A percentile compares a stretch with the other conserved stretches of the same genome.
Conservation (phyloP, 2,329 filamentous ascomycete genomes). For the Monilinia vaccinii-corymbosi region DNA sequence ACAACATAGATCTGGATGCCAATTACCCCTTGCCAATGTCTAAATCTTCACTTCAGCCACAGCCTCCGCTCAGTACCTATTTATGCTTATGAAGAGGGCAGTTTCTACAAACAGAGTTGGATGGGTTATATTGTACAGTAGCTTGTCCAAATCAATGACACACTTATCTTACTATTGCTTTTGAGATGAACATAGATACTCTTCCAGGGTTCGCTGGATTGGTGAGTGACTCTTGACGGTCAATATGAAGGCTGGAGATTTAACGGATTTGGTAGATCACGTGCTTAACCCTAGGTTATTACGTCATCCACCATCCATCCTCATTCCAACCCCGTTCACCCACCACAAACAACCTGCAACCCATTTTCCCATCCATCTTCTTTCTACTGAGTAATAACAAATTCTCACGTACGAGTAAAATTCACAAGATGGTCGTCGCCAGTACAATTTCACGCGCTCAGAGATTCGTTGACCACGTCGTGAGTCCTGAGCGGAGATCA, state of each 20-base stretch:
- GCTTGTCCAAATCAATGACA: neutral
- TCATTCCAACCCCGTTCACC: too few species aligned
- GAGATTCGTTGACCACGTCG: conserved; percentile 37
- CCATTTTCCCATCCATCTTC: too few species aligned
- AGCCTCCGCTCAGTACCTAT: neutral
- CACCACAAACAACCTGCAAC: too few species aligned
- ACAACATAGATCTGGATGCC: neutral
- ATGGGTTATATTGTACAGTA: neutral
- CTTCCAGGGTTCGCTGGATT: too few species aligned
- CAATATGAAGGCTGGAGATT: too few species aligned
- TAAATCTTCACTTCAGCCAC: neutral
- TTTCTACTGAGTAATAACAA: too few species aligned
- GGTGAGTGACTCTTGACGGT: too few species aligned
- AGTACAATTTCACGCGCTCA: conserved; percentile 16
- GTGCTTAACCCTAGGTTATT: too few species aligned
- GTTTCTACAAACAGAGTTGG: neutral
- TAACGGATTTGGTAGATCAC: too few species aligned
- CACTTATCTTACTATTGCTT: too few species aligned
- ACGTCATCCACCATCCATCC: too few species aligned
- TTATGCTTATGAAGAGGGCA: neutral
- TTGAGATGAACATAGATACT: too few species aligned
- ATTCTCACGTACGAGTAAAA: neutral
- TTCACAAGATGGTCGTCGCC: neutral
- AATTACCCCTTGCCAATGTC: neutral
- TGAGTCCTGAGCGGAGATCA: conserved; percentile 53